A percentile compares a stretch with the other conserved stretches of the same genome.
phyloP scores from a whole-genome alignment of 805 yeast species.

The Wickerhamomyces silvicola region DNA sequence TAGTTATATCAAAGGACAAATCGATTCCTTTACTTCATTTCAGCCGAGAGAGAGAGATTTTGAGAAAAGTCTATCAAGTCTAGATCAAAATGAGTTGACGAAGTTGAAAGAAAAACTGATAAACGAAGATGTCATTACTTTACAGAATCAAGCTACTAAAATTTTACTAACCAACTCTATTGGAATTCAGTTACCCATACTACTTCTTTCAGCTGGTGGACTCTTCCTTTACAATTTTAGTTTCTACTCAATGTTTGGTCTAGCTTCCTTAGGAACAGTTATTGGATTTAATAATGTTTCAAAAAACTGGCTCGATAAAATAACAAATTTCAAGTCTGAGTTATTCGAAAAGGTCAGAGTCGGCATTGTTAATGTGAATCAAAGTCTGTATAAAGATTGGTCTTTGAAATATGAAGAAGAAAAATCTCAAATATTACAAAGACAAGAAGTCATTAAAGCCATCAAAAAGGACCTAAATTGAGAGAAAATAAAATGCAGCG shows the following conservation, averaged over 20 bases:
- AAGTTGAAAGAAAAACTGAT: constrained; percentile 15
- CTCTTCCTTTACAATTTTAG: constrained; percentile 23
- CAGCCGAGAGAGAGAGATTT: constrained; percentile 3
- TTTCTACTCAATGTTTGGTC: constrained; percentile 25
- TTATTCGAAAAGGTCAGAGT: constrained; percentile 20
- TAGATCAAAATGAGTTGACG: constrained; percentile 14
- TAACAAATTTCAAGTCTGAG: constrained; percentile 16
- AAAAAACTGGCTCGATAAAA: constrained; percentile 23
- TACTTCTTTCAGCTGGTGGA: constrained; percentile 22
- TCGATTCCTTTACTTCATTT: constrained; percentile 21
- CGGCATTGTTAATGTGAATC: constrained; percentile 15
- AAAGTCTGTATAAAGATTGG: constrained; percentile 17
- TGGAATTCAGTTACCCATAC: constrained; percentile 26
- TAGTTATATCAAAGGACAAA: constrained; percentile 27
- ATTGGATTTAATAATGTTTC: constrained; percentile 27
- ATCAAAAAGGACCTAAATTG: constrained; percentile 8
- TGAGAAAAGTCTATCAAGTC: constrained; percentile 2
- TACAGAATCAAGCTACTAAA: constrained; percentile 23
- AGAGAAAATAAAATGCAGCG: constrained; percentile 9
- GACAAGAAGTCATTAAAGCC: constrained; percentile 4
- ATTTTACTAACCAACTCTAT: constrained; percentile 22
- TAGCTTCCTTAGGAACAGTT: constrained; percentile 25
- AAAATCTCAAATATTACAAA: not conserved
- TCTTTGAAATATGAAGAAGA: constrained; percentile 14
- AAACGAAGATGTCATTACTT: constrained; percentile 11